These are phyloP conservation scores for Dichotomocladium elegans DNA, from an alignment of 371 early-diverging fungal genomes.

Conservation along the genomic window DNA sequence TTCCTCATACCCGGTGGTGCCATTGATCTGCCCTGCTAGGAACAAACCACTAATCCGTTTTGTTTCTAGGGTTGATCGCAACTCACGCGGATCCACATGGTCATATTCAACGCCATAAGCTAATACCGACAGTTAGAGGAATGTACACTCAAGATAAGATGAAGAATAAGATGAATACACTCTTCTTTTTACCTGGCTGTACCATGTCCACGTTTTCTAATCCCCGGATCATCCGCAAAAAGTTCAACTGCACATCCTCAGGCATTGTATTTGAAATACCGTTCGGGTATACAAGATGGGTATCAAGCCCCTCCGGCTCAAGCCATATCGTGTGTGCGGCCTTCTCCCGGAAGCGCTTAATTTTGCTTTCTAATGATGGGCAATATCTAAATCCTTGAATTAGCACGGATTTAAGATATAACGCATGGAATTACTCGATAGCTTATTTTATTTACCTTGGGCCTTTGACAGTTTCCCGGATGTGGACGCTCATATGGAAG, in stretches of 20 bases:
- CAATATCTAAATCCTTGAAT: conserved; percentile 52
- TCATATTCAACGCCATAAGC: conserved; percentile 86
- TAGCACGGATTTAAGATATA: no score
- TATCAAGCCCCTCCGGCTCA: conserved; percentile 78
- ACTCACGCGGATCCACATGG: conserved; percentile 81
- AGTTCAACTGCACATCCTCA: conserved; percentile 67
- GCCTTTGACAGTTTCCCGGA: conserved; percentile 79
- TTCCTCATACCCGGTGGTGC: conserved; percentile 88
- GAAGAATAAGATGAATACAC: not conserved
- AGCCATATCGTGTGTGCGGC: conserved; percentile 75
- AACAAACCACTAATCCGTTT: conserved; percentile 74
- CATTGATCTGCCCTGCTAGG: conserved; percentile 87
- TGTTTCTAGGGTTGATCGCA: conserved; percentile 74
- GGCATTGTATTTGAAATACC: conserved; percentile 86
- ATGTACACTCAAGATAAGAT: not conserved
- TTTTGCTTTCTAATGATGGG: conserved; percentile 82
- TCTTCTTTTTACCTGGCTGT: conserved; percentile 47
- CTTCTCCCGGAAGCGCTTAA: conserved; percentile 69
- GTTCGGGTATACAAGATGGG: conserved; percentile 75
- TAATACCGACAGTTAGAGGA: conserved; percentile 1
- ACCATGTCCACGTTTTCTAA: conserved; percentile 76
- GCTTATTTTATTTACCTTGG: conserved; percentile 53
- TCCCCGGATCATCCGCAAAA: conserved; percentile 73
- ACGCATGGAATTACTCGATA: no score
- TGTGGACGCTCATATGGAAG: conserved; percentile 78